These are phyloP conservation scores for Eremochloa ophiuroides DNA, from an alignment of 176 grass and related monocot species.

Conservation along the genomic window DNA sequence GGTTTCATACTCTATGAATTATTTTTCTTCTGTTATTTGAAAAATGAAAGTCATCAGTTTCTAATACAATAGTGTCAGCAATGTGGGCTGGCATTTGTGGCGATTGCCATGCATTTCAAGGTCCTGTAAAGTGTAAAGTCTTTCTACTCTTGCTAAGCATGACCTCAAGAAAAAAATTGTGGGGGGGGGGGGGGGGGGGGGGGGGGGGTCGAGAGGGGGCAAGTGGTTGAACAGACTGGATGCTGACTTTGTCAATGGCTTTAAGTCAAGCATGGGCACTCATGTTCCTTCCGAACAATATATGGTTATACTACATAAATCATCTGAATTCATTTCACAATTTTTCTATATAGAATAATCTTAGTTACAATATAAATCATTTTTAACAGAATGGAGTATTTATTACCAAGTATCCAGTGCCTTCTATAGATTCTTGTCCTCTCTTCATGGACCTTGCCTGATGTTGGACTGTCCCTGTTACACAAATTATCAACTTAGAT, in stretches of 20 bases:
- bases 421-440: not conserved
- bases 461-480: not conserved
- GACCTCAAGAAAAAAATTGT: not conserved
- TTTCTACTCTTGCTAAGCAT: not conserved
- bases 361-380: not conserved
- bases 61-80: not conserved
- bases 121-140: not conserved
- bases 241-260: not conserved
- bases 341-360: not conserved
- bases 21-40: not conserved
- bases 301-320: not conserved
- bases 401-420: not conserved
- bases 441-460: not conserved
- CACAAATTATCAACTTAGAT: constrained; percentile 1
- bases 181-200: too few species aligned
- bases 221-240: not conserved
- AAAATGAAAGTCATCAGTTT: not conserved
- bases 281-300: not conserved
- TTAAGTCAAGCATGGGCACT: not conserved
- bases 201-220: too few species aligned
- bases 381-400: not conserved
- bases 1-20: not conserved
- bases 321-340: not conserved
- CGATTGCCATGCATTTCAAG: not conserved
- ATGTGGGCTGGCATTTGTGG: not conserved